Base-by-base conservation (phyloP, 2,329 filamentous ascomycete genomes). In the Alternaria sp. region DNA sequence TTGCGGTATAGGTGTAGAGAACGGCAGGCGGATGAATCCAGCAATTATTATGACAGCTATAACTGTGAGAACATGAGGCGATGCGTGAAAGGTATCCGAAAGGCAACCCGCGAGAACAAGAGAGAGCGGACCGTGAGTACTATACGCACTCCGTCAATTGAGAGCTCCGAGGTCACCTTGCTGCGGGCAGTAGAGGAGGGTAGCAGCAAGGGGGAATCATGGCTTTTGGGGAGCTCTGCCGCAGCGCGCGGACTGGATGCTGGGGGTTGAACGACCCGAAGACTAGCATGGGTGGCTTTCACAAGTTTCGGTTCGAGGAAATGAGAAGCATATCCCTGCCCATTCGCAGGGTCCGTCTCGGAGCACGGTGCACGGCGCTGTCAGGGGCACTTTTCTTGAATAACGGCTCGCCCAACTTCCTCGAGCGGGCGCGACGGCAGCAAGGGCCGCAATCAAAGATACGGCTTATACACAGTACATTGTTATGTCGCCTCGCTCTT, bases 181-280 rank as follows among this genome's bases (percentile, higher is more conserved):
- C 77, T 78, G 74, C 71, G 73, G 68, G 73, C 75, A 78, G 75
- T 74, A 44, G 74, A 78, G 74, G 73, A 78, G 72, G 65, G 69
- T 71, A 67, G 72, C 75, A 73, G 75, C 75, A 75, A 78, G 75
- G 74, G 70, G 76, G 70, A 66, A 67, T 67, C 64, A 67, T 72
- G 73, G 73, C 71, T 78, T 78, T 78, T 79, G 74, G 75, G 75
- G 73, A 73, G 63, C 63, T 65, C 66, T 76, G 75, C 72, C 67
- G 69, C 71, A 63, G 64, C 66, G 64, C 66, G 74, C 66, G 75
- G 74, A 67, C 70, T 70, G 67, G 67, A 75, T 45, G 73, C 73
- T 75, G 71, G 75, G 69, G 69, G 69, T 70, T 53, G 69, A 68
- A 69, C 64, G 67, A 67, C 66, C 70, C 72, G 71, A 71, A 60